Evolutionary conservation across 1,139 yeast genomes (phyloP), one percentile per base, ranked within the genome.

Genomic region (Debaryomyces psychrophilus): DNA sequence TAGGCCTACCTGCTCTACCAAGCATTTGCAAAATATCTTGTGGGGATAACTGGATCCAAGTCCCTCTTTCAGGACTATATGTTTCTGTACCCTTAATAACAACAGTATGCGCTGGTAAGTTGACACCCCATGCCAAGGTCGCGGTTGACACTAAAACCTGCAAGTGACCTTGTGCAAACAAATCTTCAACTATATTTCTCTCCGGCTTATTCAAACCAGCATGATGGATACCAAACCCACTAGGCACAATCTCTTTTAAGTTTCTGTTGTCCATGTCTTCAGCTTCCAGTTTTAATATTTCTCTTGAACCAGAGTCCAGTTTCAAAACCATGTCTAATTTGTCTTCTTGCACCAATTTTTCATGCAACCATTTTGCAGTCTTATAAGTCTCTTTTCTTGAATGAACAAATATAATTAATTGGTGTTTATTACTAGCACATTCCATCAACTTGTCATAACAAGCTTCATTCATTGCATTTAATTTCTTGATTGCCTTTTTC

Each of bases 41-140:
- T 0, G 97, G 95, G 0, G 96, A 86, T 9, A 93, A 69, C 57
- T 89, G 95, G 2, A 83, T 82, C 97, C 97, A 92, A 1, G 80
- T 69, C 44, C 98, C 97, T 52, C 81, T 81, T 56, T 87, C 95
- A 0, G 99, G 97, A 2, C 95, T 87, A 59, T 93, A 95, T 0
- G 93, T 85, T 58, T 90, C 96, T 0, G 99, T 93, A 0, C 98
- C 99, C 59, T 93, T 92, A 50, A 93, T 88, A 25, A 93, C 85
- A 25, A 93, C 99, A 0, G 97, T 90, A 57, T 93, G 97, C 0
- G 98, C 98, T 1, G 99, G 99, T 47, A 93, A 76, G 61, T 93
- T 93, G 31, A 93, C 98, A 76, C 99, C 99, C 99, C 98, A 93
- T 0, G 99, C 98, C 52, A 93, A 78, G 0, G 99, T 93, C 0